phyloP scores from a whole-genome alignment of 495 filamentous ascomycete species.

The Lasiosphaeria miniovina region DNA sequence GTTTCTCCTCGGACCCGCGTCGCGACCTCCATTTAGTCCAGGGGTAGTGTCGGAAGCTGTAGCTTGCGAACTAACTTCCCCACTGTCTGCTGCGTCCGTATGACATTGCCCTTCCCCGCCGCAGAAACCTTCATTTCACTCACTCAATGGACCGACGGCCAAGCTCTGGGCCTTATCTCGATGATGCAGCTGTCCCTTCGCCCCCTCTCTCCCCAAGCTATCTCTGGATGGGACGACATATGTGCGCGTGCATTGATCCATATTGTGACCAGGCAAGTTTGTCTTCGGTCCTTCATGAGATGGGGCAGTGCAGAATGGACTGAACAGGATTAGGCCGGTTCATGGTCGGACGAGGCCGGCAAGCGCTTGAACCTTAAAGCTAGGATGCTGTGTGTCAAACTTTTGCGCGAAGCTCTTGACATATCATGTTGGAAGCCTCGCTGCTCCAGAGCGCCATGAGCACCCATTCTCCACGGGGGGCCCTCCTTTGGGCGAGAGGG shows the following conservation, averaged over 20 bases:
- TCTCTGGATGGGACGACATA: not conserved
- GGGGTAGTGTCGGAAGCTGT: too few relatives aligned
- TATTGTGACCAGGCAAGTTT: not conserved
- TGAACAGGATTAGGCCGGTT: not conserved
- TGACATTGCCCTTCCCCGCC: too few relatives aligned
- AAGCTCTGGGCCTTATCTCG: conserved; percentile 16
- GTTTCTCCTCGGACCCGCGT: not conserved
- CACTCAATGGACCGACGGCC: not conserved
- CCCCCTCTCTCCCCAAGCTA: not conserved
- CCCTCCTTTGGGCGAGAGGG: too few relatives aligned
- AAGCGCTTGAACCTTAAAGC: not conserved
- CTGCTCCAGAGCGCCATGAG: not conserved
- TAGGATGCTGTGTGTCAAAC: not conserved
- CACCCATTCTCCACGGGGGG: not conserved
- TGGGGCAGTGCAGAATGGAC: not conserved
- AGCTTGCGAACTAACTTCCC: too few relatives aligned
- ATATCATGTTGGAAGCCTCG: not conserved
- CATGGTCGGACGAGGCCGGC: not conserved
- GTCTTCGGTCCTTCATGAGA: not conserved
- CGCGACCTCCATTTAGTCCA: not conserved
- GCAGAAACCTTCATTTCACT: too few relatives aligned
- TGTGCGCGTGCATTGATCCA: not conserved
- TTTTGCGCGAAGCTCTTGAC: not conserved
- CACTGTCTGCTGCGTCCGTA: too few relatives aligned
- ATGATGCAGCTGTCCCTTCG: conserved; percentile 12